Base-by-base conservation (phyloP, 2,329 filamentous ascomycete species). In the Helotiales sp. region DNA sequence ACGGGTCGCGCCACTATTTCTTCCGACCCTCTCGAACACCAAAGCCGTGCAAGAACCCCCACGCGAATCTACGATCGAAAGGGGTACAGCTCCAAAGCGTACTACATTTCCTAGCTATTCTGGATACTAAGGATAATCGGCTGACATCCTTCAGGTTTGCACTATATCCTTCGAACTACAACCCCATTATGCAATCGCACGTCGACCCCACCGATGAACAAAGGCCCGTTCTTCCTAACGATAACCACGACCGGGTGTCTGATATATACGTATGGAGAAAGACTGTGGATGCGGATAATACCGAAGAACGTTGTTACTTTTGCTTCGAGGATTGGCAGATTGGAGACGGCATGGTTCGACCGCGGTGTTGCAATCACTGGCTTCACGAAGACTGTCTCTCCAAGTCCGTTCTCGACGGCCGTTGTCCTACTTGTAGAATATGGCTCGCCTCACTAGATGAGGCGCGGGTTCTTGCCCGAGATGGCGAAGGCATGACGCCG, bases 381-480 rank as follows among this genome's bases (percentile, higher is more conserved):
- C 54, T 58, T 22, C 54, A 58, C 54, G 54, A 58, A 58, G 54
- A 40, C 54, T 58, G 54, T 28, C 37, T 60, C 37, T 60, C 34
- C 37, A 60, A 47, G 37, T 60, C 57, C 37, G 57, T 60, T 60
- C 57, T 60, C 37, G 37, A 60, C 57, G 57, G 57, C 24, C 37
- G 57, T 60, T 47, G 57, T 60, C 57, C 57, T n/a, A 60, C 57
- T 47, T 60, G 37, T 28, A 22, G 37, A 60, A 60, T 47, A n/a
- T 59, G 55, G 32, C 55, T 59, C 43, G 34, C 55, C n/a, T 59
- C 32, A 26, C 24, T 58, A 58, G 30, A 58, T 34, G 26, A 58
- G 17, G 54, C 54, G 17, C 54, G 20, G 30, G 54, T 58, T 37
- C 30, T 58, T 32, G n/a, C n/a, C n/a, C n/a, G n/a, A n/a, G n/a